Percentiles rank a stretch among this genome's conserved stretches.
phyloP scores from a whole-genome alignment of 108 stramenopile species.

The Stephanodiscus minutulus region DNA sequence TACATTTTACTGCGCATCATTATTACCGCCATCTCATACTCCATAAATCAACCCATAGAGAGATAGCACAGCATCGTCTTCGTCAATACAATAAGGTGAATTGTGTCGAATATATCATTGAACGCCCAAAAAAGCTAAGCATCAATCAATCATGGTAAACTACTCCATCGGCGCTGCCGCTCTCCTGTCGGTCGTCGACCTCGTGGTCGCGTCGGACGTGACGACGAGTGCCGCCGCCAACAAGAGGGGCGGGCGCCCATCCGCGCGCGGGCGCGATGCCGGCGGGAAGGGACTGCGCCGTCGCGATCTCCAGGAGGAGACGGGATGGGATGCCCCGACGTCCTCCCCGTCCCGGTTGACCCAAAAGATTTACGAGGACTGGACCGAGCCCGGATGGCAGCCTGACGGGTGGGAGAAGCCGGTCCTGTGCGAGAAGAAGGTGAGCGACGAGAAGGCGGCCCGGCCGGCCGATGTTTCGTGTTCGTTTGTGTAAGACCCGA shows the following conservation, averaged over 20 bases:
- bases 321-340: background rate
- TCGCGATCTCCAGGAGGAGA: background rate
- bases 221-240: background rate
- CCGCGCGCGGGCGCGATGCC: too few relatives aligned
- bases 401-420: background rate
- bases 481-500: too few relatives aligned
- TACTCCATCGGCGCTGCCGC: background rate
- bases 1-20: too few relatives aligned
- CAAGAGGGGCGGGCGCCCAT: background rate
- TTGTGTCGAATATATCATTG: too few relatives aligned
- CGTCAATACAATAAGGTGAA: too few relatives aligned
- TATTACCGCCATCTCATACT: too few relatives aligned
- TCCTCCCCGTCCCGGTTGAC: too few relatives aligned
- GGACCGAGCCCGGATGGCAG: background rate
- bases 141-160: too few relatives aligned
- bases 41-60: too few relatives aligned
- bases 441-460: background rate
- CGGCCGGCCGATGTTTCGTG: too few relatives aligned
- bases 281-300: background rate
- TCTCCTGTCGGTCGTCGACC: background rate
- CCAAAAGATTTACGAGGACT: background rate
- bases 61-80: too few relatives aligned
- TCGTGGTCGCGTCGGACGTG: background rate
- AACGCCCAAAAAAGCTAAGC: too few relatives aligned
- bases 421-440: background rate